Evolutionary conservation across 176 grass and related monocot species (phyloP).

Genomic region (Bromus sterilis): DNA sequence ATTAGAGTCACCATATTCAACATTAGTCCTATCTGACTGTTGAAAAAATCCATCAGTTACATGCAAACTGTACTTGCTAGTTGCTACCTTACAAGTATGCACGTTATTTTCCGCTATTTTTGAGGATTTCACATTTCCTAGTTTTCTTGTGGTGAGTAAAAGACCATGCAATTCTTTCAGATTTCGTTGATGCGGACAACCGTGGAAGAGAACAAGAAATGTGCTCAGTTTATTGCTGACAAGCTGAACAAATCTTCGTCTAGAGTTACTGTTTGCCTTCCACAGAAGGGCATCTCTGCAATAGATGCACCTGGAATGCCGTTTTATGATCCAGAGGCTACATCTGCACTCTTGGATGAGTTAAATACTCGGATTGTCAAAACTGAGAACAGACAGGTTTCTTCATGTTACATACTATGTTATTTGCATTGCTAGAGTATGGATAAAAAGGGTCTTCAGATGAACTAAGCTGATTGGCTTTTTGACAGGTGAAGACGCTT

Average conservation of each 20-base stretch:
- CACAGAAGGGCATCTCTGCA: slow-evolving; percentile 79
- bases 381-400: slow-evolving; percentile 68
- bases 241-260: slow-evolving; percentile 88
- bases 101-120: neutral
- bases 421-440: neutral
- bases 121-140: neutral
- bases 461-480: slow-evolving; percentile 25
- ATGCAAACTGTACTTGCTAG: neutral
- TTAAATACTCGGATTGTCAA: slow-evolving; percentile 51
- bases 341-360: slow-evolving; percentile 68
- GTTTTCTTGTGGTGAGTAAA: slow-evolving; percentile 7
- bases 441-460: neutral
- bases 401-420: slow-evolving; percentile 2
- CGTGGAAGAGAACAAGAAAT: slow-evolving; percentile 80
- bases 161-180: slow-evolving; percentile 33
- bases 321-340: slow-evolving; percentile 88
- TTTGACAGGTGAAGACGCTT: slow-evolving; percentile 61
- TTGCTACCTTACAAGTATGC: neutral
- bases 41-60: neutral
- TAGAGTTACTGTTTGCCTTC: slow-evolving; percentile 56
- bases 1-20: neutral
- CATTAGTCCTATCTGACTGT: neutral
- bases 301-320: slow-evolving; percentile 80
- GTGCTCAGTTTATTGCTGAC: slow-evolving; percentile 84
- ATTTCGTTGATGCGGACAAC: slow-evolving; percentile 81